A percentile compares a stretch with the other conserved stretches of the same genome.
Evolutionary conservation across 2,329 filamentous ascomycete species (phyloP).

Genomic region (Beauveria sp.): DNA sequence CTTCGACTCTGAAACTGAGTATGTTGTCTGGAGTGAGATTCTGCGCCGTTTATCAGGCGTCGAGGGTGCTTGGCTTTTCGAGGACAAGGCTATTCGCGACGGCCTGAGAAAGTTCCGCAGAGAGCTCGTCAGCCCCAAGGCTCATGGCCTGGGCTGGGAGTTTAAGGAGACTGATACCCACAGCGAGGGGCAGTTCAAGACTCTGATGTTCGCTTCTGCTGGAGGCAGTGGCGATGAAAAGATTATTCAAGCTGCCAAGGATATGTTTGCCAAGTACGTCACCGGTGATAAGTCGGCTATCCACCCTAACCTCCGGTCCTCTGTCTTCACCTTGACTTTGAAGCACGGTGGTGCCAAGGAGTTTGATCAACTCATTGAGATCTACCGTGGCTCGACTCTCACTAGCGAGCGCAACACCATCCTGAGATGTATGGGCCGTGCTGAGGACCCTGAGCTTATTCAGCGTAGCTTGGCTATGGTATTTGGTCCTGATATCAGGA

Average conservation of each 20-base stretch:
- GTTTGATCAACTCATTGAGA: slow-evolving; percentile 63
- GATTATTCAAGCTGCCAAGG: slow-evolving; percentile 72
- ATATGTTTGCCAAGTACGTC: slow-evolving; percentile 84
- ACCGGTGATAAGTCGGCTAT: slow-evolving; percentile 72
- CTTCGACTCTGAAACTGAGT: slow-evolving; percentile 76
- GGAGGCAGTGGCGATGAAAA: slow-evolving; percentile 73
- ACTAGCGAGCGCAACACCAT: slow-evolving; percentile 85
- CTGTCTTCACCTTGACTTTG: slow-evolving; percentile 78
- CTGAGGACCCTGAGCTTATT: slow-evolving; percentile 71
- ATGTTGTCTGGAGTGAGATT: slow-evolving; percentile 93
- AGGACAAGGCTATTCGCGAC: slow-evolving; percentile 64
- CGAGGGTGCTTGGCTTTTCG: slow-evolving; percentile 72
- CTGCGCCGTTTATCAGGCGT: slow-evolving; percentile 70
- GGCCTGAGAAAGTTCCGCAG: slow-evolving; percentile 79
- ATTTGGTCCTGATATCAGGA: slow-evolving; percentile 76
- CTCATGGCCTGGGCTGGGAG: slow-evolving; percentile 81
- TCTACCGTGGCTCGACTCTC: slow-evolving; percentile 62
- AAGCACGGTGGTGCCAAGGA: slow-evolving; percentile 70
- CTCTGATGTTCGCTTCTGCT: slow-evolving; percentile 77
- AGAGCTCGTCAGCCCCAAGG: slow-evolving; percentile 67
- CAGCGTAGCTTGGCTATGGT: slow-evolving; percentile 70
- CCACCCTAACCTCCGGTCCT: slow-evolving; percentile 83
- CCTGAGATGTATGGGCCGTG: slow-evolving; percentile 72
- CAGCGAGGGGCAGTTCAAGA: slow-evolving; percentile 91
- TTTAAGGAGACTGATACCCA: slow-evolving; percentile 82